Evolutionary conservation across 2,329 filamentous ascomycete species (phyloP), one percentile per base, ranked within the genome.

Genomic region (Epichloe elymi): DNA sequence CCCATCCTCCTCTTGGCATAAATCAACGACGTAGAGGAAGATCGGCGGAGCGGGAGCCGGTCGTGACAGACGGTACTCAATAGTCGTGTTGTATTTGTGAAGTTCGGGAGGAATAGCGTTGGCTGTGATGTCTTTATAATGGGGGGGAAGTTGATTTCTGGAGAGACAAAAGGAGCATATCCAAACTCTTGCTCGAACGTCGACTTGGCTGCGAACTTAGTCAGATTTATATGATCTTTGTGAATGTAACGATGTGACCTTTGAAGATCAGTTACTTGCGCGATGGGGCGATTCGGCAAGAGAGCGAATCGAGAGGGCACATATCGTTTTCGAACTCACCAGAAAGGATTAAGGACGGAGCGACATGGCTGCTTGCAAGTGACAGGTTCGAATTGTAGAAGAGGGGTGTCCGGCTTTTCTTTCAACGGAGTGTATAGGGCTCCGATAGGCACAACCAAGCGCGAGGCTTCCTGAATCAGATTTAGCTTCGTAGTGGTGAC

Each of bases 311-410:
- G 19, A 42, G 15, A n/a, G 4, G 19, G 37, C 6, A 10, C 23
- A n/a, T n/a, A 23, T 15, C 12, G 5, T 35, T 53, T 26, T 19
- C 15, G 30, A 42, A 63, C 80, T 63, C 77, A 94, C 89, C 91
- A 96, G 75, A 90, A 97, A 43, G 93, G 93, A 67, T 98, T 98
- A 67, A 98, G 76, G 38, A 97, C 89, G 50, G 91, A 91, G 68
- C 90, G 85, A 70, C 93, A 98, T 55, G 93, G 93, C 66, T 86
- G 81, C 71, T 96, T 96, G 82, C 93, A 98, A 55, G 87, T 90
- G 41, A 98, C 88, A 17, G 93, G 93, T 70, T 97, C 91, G 70
- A 97, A 97, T 67, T 94, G 88, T 49, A 98, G 78, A 56, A 95
- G 72, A 51, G 90, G 88, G 23, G 88, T 87, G 57, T 95, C 86